Evolutionary conservation across 495 filamentous ascomycete species (phyloP), one percentile per base, ranked within the genome.

Genomic region (Penicillium angulare): DNA sequence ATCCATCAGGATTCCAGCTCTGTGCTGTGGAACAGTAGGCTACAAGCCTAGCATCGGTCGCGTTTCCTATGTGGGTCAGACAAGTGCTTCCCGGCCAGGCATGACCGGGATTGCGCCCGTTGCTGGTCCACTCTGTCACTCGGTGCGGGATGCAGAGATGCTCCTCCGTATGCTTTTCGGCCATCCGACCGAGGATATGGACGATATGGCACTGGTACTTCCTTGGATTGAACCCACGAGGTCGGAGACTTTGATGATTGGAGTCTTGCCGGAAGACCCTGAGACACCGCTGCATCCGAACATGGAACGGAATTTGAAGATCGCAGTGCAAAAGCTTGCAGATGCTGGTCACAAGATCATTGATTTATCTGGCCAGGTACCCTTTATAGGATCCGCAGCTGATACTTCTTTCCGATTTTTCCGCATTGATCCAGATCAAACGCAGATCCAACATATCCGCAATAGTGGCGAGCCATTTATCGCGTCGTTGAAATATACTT

Each of bases 61-160:
- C 3, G 33, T 76, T 7, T 57, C 59, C 4, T 67, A 71, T 46
- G 52, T 64, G 10, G 65, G 66, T 13, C 51, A 73, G 17, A 67
- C 74, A 20, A 63, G 43, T 60, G 54, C 22, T 66, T 67, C 67
- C 52, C 72, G 58, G 47, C 16, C 13, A 1, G 54, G 47, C 10
- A 12, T 53, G 12, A 6, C 24, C 7, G 52, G 57, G 5, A 58
- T 64, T 27, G 47, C 21, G 26, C 27, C 61, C 2, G 55, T 44
- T 29, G 61, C 61, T 29, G 85, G 85, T 0, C 84, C 84, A 0
- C 51, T 88, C 22, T 75, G 72, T 13, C 79, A 75, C 0, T 78
- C 73, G 41, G 69, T 84, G 2, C 75, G 69, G 24, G 84, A 80
- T 10, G 50, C 83, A 8, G 76, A 74, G 48, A 49, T 86, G 5